Percentiles rank a stretch among this genome's conserved stretches.
phyloP scores from a whole-genome alignment of 1,139 yeast species.

The Scheffersomyces insectosa region DNA sequence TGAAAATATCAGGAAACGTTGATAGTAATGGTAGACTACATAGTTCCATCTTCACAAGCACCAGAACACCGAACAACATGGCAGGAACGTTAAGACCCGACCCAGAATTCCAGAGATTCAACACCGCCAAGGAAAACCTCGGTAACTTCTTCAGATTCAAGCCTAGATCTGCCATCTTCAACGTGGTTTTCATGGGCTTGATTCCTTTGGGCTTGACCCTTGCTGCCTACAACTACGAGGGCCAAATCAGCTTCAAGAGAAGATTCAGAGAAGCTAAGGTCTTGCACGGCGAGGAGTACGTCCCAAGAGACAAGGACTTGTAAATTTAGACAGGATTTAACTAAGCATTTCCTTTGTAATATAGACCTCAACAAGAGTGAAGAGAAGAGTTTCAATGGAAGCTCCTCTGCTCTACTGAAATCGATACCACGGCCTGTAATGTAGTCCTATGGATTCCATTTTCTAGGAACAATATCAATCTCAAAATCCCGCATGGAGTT shows the following conservation, averaged over 20 bases:
- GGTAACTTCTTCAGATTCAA: conserved; percentile 49
- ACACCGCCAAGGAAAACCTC: conserved; percentile 42
- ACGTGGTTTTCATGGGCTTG: conserved; percentile 37
- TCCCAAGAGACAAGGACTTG: conserved; percentile 49
- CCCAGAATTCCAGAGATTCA: conserved; percentile 44
- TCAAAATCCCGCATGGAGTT: too few relatives aligned
- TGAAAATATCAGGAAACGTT: too few relatives aligned
- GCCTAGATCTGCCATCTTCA: conserved; percentile 39
- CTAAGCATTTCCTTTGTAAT: neutral
- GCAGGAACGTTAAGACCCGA: conserved; percentile 51
- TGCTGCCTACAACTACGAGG: conserved; percentile 41
- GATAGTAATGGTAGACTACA: too few relatives aligned
- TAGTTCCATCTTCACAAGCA: too few relatives aligned
- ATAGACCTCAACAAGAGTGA: neutral
- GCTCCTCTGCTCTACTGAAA: too few relatives aligned
- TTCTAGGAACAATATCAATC: too few relatives aligned
- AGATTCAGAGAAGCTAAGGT: conserved; percentile 38
- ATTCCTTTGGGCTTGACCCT: conserved; percentile 40
- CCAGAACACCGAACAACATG: conserved; percentile 20
- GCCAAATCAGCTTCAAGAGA: conserved; percentile 34
- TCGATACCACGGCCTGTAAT: too few relatives aligned
- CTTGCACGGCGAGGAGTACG: conserved; percentile 39
- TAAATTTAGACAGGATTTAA: conserved; percentile 13
- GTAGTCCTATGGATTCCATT: too few relatives aligned
- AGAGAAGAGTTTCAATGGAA: too few relatives aligned